A percentile compares a stretch with the other conserved stretches of the same genome.
phyloP scores from a whole-genome alignment of 352 stramenopile genomes.

The Aphanomyces euteiches region DNA sequence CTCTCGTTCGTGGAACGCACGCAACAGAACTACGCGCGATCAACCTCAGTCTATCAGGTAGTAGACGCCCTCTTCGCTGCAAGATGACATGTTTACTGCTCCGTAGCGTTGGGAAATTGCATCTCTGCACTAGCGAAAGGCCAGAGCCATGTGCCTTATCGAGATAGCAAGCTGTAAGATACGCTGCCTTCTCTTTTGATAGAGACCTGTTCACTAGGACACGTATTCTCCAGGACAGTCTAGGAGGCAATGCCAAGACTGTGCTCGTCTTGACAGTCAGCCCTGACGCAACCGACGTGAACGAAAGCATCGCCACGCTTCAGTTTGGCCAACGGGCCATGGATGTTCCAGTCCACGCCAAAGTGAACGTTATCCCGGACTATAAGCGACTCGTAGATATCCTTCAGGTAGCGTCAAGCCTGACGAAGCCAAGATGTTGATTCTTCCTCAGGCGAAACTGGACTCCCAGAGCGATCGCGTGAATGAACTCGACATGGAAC shows the following conservation, averaged over 20 bases:
- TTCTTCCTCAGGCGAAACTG: constrained; percentile 32
- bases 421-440: constrained; percentile 29
- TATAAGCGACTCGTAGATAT: constrained; percentile 66
- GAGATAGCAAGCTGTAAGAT: constrained; percentile 57
- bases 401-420: constrained; percentile 35
- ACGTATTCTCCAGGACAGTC: constrained; percentile 57
- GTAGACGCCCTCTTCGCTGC: neutral
- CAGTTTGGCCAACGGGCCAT: constrained; percentile 74
- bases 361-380: constrained; percentile 60
- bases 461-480: constrained; percentile 17
- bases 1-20: constrained; percentile 52
- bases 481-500: constrained; percentile 26
- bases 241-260: constrained; percentile 72
- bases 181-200: neutral
- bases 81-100: no score
- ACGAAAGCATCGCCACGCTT: constrained; percentile 61
- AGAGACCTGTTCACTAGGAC: constrained; percentile 32
- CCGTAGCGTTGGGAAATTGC: constrained; percentile 59
- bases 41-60: constrained; percentile 60
- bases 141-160: constrained; percentile 57
- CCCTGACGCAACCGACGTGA: constrained; percentile 41
- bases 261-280: constrained; percentile 61
- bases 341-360: constrained; percentile 57
- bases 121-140: constrained; percentile 63
- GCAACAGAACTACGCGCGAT: constrained; percentile 67